Evolutionary conservation across 768 basidiomycete species (phyloP).

Genomic region (Boletus reticulatus): DNA sequence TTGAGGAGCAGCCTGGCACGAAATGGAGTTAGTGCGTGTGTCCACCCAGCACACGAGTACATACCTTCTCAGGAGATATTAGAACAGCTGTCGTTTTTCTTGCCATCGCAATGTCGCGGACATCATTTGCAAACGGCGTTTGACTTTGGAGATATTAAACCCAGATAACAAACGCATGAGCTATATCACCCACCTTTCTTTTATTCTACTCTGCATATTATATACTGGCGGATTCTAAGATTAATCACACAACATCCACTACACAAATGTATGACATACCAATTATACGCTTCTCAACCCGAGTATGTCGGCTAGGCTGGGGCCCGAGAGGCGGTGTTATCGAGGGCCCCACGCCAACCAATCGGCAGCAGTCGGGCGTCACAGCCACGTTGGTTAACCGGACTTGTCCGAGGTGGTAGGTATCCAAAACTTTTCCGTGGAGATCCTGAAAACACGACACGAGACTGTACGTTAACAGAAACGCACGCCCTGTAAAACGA

Average conservation of each 20-base stretch:
- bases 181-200: slow-evolving; percentile 40
- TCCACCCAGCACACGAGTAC: slow-evolving; percentile 9
- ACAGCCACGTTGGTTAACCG: slow-evolving; percentile 49
- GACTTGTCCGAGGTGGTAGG: slow-evolving; percentile 44
- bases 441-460: slow-evolving; percentile 36
- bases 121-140: slow-evolving; percentile 53
- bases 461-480: slow-evolving; percentile 15
- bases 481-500: slow-evolving; percentile 3
- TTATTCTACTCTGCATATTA: slow-evolving; percentile 42
- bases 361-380: slow-evolving; percentile 43
- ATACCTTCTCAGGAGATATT: slow-evolving; percentile 35
- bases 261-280: slow-evolving; percentile 32
- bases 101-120: slow-evolving; percentile 51
- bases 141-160: slow-evolving; percentile 37
- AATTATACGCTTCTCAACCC: slow-evolving; percentile 53
- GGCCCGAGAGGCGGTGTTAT: slow-evolving; percentile 41
- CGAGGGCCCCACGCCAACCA: slow-evolving; percentile 50
- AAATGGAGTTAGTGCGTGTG: slow-evolving; percentile 9
- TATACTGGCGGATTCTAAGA: slow-evolving; percentile 35
- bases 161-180: background rate
- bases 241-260: background rate
- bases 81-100: slow-evolving; percentile 43
- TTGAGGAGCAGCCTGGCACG: slow-evolving; percentile 65
- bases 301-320: slow-evolving; percentile 46
- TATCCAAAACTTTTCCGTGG: slow-evolving; percentile 42